These are phyloP conservation scores for Colletotrichum shisoi DNA, from an alignment of 2,329 filamentous ascomycete genomes.

Conservation along the genomic window DNA sequence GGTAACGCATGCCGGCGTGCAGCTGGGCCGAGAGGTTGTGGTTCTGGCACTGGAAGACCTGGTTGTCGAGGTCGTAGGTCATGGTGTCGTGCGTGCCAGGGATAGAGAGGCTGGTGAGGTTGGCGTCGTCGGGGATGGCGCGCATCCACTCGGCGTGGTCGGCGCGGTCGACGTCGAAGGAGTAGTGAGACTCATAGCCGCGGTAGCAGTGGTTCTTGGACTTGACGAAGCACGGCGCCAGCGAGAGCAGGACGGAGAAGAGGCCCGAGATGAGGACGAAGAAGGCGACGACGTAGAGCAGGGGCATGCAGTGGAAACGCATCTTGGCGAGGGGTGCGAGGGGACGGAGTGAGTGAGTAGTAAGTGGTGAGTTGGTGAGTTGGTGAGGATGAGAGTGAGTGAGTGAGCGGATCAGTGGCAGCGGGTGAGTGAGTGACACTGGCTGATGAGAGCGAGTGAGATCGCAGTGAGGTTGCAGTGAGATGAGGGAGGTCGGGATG, in stretches of 20 bases:
- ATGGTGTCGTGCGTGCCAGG: slow-evolving; percentile 64
- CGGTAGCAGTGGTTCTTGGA: slow-evolving; percentile 44
- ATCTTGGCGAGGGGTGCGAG: slow-evolving; percentile 19
- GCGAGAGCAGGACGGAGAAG: slow-evolving; percentile 42
- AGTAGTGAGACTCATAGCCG: slow-evolving; percentile 50
- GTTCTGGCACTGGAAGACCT: slow-evolving; percentile 58
- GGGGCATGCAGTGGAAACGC: slow-evolving; percentile 37
- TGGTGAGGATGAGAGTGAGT: not conserved
- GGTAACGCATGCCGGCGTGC: slow-evolving; percentile 57
- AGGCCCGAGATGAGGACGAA: slow-evolving; percentile 41
- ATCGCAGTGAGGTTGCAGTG: not conserved
- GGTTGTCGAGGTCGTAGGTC: slow-evolving; percentile 53
- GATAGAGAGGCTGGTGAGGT: slow-evolving; percentile 56
- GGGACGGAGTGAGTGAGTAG: not conserved
- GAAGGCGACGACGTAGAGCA: slow-evolving; percentile 39
- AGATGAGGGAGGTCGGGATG: slow-evolving; percentile 4
- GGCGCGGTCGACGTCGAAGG: slow-evolving; percentile 53
- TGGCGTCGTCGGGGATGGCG: slow-evolving; percentile 51
- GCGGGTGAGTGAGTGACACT: not conserved
- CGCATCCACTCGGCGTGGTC: slow-evolving; percentile 55
- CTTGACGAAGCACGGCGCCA: slow-evolving; percentile 43
- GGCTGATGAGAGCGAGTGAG: not conserved
- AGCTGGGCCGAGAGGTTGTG: slow-evolving; percentile 56
- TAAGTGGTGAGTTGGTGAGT: no score
- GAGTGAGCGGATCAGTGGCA: not conserved